phyloP scores from a whole-genome alignment of 768 basidiomycete species.

The Amanita subjunquillea region DNA sequence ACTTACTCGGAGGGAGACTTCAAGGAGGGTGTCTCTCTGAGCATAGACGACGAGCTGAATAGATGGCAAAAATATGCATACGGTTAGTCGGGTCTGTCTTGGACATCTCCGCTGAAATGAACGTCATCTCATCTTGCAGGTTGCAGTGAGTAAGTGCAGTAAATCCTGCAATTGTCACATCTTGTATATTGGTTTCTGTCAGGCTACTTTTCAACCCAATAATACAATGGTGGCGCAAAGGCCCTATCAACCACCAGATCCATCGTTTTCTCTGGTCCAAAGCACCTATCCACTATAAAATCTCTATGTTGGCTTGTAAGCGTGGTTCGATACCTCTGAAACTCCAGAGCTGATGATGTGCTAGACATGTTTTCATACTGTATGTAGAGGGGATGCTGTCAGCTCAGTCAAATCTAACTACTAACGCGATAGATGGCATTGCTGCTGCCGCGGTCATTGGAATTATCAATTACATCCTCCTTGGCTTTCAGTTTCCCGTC shows the following conservation, averaged over 20 bases:
- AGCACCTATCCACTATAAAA: conserved; percentile 75
- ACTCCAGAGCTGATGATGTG: not conserved
- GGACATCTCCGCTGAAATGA: not conserved
- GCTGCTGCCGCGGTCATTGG: conserved; percentile 57
- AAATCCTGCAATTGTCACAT: conserved; percentile 12
- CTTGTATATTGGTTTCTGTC: conserved; percentile 16
- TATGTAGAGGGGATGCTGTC: conserved; percentile 9
- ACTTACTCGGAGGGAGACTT: conserved; percentile 80
- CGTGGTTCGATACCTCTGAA: conserved; percentile 7
- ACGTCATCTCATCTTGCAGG: not conserved
- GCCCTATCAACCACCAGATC: conserved; percentile 72
- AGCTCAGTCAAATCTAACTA: not conserved
- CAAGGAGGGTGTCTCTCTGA: conserved; percentile 86
- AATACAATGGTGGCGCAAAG: conserved; percentile 61
- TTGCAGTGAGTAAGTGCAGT: conserved; percentile 48
- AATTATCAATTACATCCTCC: conserved; percentile 63
- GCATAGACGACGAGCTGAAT: conserved; percentile 82
- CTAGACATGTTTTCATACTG: conserved; percentile 49
- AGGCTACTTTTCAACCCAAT: conserved; percentile 80
- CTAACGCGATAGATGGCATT: conserved; percentile 36
- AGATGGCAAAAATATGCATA: conserved; percentile 77
- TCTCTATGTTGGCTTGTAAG: conserved; percentile 64
- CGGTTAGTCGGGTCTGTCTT: conserved; percentile 17
- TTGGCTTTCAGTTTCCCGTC: conserved; percentile 63
- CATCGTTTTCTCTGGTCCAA: conserved; percentile 65